Percentiles rank a stretch among this genome's conserved stretches.
phyloP scores from a whole-genome alignment of 2,329 filamentous ascomycete species.

The Ceratocystis albifundus region DNA sequence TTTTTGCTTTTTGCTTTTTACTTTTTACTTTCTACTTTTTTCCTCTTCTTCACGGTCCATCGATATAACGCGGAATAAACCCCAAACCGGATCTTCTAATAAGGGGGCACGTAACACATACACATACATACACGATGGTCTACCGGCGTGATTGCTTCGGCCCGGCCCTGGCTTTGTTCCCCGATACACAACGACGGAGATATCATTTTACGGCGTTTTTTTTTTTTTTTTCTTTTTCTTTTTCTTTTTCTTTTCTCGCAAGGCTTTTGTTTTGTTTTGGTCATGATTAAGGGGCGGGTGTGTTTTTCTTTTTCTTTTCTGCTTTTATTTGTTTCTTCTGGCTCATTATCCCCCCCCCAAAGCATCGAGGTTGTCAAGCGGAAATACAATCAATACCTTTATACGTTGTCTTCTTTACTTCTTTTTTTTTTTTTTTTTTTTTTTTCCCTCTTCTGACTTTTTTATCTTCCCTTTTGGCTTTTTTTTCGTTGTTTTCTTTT shows the following conservation, averaged over 20 bases:
- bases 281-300: no score
- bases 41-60: conserved; percentile 9
- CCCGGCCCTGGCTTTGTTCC: not conserved
- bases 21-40: conserved; percentile 4
- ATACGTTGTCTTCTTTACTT: not conserved
- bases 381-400: conserved; percentile 1
- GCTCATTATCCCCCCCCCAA: not conserved
- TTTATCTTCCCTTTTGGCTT: not conserved
- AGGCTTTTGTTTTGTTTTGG: no score
- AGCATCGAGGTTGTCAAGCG: not conserved
- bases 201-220: not conserved
- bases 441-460: no score
- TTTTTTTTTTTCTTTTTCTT: not conserved
- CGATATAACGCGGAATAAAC: conserved; percentile 1
- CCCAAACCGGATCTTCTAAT: not conserved
- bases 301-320: not conserved
- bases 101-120: conserved; percentile 1
- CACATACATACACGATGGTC: no score
- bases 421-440: not conserved
- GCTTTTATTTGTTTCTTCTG: conserved; percentile 2
- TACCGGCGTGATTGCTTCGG: no score
- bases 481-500: not conserved
- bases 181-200: not conserved
- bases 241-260: not conserved
- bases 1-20: not conserved